Conservation (phyloP, 2,329 filamentous ascomycete genomes). For the Talaromyces rugulosus region DNA sequence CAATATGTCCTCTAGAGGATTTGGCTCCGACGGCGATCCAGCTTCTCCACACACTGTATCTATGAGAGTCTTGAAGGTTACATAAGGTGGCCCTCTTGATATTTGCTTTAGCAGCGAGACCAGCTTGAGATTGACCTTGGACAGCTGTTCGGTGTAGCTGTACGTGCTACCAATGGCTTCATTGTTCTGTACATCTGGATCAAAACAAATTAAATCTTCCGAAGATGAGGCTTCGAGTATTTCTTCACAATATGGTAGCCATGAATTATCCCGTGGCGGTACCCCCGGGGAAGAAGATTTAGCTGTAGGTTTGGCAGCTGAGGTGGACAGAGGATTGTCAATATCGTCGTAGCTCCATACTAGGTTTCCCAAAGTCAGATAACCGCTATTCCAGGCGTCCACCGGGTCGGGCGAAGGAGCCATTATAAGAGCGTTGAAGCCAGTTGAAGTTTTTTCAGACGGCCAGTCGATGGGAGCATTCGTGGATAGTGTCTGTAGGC, state of each 20-base stretch:
- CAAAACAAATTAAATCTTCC: background rate
- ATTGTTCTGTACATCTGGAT: background rate
- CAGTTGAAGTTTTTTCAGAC: background rate
- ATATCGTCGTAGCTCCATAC: background rate
- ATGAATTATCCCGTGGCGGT: background rate
- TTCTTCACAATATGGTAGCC: background rate
- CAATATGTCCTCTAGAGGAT: background rate
- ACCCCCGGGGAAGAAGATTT: background rate
- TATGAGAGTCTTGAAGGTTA: background rate
- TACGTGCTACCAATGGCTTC: background rate
- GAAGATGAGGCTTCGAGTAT: background rate
- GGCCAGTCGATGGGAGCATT: background rate
- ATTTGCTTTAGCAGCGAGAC: background rate
- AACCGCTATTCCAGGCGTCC: background rate
- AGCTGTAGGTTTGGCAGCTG: background rate
- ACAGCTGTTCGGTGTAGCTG: background rate
- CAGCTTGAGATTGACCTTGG: background rate
- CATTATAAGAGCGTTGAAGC: background rate
- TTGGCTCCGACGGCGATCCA: background rate
- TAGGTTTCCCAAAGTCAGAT: background rate
- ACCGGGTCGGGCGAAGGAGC: background rate
- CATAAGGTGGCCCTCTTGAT: background rate
- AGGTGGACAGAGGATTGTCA: background rate
- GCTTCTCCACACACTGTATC: background rate
- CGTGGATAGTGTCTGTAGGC: background rate